A percentile compares a stretch with the other conserved stretches of the same genome.
These are phyloP conservation scores for Trametes cingulata DNA, from an alignment of 768 basidiomycete genomes.

Conservation along the genomic window DNA sequence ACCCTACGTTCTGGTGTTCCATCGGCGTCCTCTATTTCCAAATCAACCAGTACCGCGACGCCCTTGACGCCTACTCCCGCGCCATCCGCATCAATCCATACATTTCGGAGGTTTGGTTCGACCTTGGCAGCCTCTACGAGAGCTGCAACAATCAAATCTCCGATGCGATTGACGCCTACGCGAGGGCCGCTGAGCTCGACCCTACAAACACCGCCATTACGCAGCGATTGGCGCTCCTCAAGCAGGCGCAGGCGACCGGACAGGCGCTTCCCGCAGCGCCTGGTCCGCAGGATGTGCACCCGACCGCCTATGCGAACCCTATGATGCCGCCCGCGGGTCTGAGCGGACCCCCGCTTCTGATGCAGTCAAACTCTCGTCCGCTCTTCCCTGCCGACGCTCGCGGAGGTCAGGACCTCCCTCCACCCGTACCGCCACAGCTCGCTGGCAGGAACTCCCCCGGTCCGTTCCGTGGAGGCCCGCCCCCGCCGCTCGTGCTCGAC, in stretches of 20 bases:
- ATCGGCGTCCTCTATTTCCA: constrained; percentile 99
- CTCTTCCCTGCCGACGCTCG: constrained; percentile 69
- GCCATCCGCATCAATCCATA: constrained; percentile 99
- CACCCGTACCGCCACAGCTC: constrained; percentile 58
- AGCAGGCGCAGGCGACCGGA: constrained; percentile 76
- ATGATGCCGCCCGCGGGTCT: constrained; percentile 70
- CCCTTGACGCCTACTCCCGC: constrained; percentile 97
- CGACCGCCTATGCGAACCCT: constrained; percentile 86
- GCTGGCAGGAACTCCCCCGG: constrained; percentile 51
- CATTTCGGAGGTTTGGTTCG: constrained; percentile 95
- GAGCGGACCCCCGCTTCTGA: constrained; percentile 63
- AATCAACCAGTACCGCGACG: constrained; percentile 99
- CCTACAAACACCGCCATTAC: constrained; percentile 82
- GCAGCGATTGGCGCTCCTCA: constrained; percentile 74
- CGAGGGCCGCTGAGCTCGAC: constrained; percentile 92
- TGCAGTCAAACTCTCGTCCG: constrained; percentile 56
- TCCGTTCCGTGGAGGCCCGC: constrained; percentile 82
- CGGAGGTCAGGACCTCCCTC: constrained; percentile 45
- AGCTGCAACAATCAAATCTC: constrained; percentile 99
- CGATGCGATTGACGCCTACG: constrained; percentile 98
- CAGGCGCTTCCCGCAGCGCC: constrained; percentile 82
- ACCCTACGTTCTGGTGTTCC: constrained; percentile 99
- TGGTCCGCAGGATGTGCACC: constrained; percentile 93
- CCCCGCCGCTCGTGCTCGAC: constrained; percentile 79
- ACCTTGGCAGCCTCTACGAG: constrained; percentile 95